Evolutionary conservation across 2,329 filamentous ascomycete species (phyloP).

Genomic region (Hymenoscyphus occultus): DNA sequence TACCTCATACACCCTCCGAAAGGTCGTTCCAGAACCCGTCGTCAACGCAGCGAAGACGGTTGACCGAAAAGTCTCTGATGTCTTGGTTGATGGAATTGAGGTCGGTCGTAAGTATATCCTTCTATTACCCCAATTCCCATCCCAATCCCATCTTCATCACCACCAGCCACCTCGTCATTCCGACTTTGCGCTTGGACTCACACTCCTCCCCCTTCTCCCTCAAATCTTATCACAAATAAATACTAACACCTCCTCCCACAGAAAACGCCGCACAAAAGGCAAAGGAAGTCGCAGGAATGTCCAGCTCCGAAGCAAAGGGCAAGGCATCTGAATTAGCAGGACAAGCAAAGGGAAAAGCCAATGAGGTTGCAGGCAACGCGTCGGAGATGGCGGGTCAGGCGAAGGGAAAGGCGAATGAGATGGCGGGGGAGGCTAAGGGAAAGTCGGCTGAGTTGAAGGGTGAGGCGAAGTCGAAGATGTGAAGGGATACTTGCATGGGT

Average conservation of each 20-base stretch:
- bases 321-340: slow-evolving; percentile 39
- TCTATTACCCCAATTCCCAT: not conserved
- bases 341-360: slow-evolving; percentile 45
- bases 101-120: slow-evolving; percentile 47
- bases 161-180: not conserved
- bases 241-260: slow-evolving; percentile 19
- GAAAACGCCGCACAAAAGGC: slow-evolving; percentile 45
- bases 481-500: not conserved
- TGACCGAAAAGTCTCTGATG: slow-evolving; percentile 58
- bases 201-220: slow-evolving; percentile 4
- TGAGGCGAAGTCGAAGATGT: slow-evolving; percentile 45
- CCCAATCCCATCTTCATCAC: not conserved
- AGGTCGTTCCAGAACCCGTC: slow-evolving; percentile 51
- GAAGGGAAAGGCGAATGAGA: slow-evolving; percentile 12
- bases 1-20: slow-evolving; percentile 44
- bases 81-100: slow-evolving; percentile 60
- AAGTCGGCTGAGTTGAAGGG: slow-evolving; percentile 32
- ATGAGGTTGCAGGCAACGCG: slow-evolving; percentile 33
- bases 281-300: slow-evolving; percentile 43
- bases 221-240: slow-evolving; percentile 9
- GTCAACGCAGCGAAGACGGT: slow-evolving; percentile 60
- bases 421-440: slow-evolving; percentile 11
- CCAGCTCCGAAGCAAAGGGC: slow-evolving; percentile 39
- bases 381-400: slow-evolving; percentile 6
- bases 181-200: not conserved